Evolutionary conservation across 192 early-diverging fungal species (phyloP), one percentile per base, ranked within the genome.

Genomic region (Umbelopsis isabellina): DNA sequence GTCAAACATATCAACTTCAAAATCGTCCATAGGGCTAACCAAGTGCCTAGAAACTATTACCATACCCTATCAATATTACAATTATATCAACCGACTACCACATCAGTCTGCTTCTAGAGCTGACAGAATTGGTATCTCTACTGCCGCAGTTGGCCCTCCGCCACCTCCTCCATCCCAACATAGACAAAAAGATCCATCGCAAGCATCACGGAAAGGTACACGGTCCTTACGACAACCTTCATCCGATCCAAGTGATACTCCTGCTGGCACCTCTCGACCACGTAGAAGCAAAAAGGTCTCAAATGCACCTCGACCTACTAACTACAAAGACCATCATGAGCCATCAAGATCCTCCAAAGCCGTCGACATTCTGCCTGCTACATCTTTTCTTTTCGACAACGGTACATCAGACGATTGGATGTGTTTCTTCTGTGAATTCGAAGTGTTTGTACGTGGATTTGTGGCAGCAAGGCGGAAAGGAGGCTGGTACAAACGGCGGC

Each of bases 321-420:
- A 25, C 7, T 30, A 27, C 18, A 61, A 35, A 61, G 30, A 61
- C 1, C 16, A 23, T 11, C 15, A 58, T 18, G 10, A 8, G 13
- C 10, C 27, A 18, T 2, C 55, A 37, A 4, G 55, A 1, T 6
- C 55, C 0, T 25, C 33, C 6, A 61, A 25, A 35, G 30, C 27
- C 18, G 33, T 30, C 0, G 55, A 61, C 21, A 12, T 61, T 2
- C 13, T 61, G 15, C 30, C 55, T 61, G 21, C 55, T 16, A 13
- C 55, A n/a, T 61, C 55, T 0, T 61, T 61, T 18, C 27, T 61
- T 3, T 61, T 61, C 15, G 55, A 61, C 16, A 12, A 61, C 25
- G 55, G 55, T n/a, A 61, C 55, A 35, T 61, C 55, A n/a, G 55
- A 61, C 16, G 55, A 61, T 18, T 61, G 55, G 55, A 61, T 61